These are phyloP conservation scores for Nothopassalora personata DNA, from an alignment of 2,329 filamentous ascomycete species.

Conservation along the genomic window DNA sequence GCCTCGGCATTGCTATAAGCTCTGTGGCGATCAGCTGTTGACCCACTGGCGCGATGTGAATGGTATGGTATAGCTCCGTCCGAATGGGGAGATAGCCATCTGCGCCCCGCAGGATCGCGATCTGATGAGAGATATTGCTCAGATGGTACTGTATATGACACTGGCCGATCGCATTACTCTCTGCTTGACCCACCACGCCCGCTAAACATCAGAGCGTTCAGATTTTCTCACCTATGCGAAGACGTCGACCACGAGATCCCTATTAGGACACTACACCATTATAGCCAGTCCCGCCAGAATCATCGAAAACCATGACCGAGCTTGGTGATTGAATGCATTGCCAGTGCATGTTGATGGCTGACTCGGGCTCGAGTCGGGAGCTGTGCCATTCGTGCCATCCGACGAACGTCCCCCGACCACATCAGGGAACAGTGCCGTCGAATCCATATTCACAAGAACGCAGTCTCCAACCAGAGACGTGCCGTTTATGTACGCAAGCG, in stretches of 20 bases:
- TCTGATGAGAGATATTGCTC: not conserved
- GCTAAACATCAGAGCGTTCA: no score
- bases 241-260: no score
- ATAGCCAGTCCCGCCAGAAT: no score
- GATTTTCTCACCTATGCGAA: no score
- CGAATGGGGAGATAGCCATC: not conserved
- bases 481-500: no score
- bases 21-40: not conserved
- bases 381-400: not conserved
- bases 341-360: not conserved
- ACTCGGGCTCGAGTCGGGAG: not conserved
- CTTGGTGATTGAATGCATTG: not conserved
- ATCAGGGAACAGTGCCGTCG: constrained; percentile 19
- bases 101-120: not conserved
- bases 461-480: constrained; percentile 16
- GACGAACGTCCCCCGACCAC: not conserved
- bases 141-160: no score
- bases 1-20: constrained; percentile 1
- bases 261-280: no score
- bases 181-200: no score
- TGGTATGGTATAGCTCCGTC: not conserved
- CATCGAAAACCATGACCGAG: no score
- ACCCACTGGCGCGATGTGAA: not conserved
- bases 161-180: no score
- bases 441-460: constrained; percentile 19